Conservation (phyloP, 208 protist genomes). For the Trypanosoma avium region DNA sequence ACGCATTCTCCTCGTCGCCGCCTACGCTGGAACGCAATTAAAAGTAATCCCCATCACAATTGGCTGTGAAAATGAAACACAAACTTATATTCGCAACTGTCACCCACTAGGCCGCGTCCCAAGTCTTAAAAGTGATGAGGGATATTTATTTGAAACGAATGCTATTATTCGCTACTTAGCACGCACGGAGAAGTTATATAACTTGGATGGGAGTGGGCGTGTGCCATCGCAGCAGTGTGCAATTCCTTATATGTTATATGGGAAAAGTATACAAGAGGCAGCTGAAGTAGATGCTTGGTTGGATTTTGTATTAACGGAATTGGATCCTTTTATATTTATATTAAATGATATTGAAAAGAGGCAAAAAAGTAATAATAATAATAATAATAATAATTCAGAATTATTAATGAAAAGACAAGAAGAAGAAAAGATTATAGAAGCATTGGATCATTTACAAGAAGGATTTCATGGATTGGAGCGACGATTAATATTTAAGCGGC, state of each 20-base stretch:
- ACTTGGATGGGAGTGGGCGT: slow-evolving; percentile 29
- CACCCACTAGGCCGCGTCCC: slow-evolving; percentile 66
- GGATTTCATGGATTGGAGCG: slow-evolving; percentile 44
- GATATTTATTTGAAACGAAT: slow-evolving; percentile 77
- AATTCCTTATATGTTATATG: slow-evolving; percentile 69
- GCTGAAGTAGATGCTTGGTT: slow-evolving; percentile 79
- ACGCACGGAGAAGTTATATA: slow-evolving; percentile 41
- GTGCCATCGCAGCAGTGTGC: slow-evolving; percentile 59
- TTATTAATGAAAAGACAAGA: not conserved
- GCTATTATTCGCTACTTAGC: slow-evolving; percentile 79
- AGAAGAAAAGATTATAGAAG: not conserved
- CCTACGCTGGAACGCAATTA: slow-evolving; percentile 62
- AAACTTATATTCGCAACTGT: slow-evolving; percentile 65
- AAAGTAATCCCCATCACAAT: slow-evolving; percentile 49
- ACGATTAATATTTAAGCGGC: slow-evolving; percentile 39
- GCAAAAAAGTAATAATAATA: not conserved
- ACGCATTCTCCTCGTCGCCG: slow-evolving; percentile 64
- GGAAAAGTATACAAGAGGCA: slow-evolving; percentile 54
- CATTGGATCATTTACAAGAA: slow-evolving; percentile 16
- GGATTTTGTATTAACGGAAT: slow-evolving; percentile 56
- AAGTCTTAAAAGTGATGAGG: slow-evolving; percentile 69
- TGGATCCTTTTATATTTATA: slow-evolving; percentile 37
- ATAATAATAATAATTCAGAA: not conserved
- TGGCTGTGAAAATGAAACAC: slow-evolving; percentile 54
- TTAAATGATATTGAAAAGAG: not conserved